Conservation (phyloP, 805 yeast genomes). For the Metschnikowia lachancei region DNA sequence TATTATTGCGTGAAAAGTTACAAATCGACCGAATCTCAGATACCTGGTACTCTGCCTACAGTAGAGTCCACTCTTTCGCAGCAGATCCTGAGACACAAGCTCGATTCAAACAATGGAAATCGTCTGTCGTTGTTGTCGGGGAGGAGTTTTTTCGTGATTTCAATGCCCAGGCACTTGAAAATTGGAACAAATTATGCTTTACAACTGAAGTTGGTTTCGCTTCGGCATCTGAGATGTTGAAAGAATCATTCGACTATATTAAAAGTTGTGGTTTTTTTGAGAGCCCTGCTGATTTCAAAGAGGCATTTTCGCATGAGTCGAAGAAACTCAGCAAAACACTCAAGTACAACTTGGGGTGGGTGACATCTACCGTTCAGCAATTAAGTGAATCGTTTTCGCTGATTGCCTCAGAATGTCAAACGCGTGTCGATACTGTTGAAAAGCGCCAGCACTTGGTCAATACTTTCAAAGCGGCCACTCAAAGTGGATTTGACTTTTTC, state of each 20-base stretch:
- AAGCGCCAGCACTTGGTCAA: constrained; percentile 4
- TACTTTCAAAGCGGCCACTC: background rate
- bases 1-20: background rate
- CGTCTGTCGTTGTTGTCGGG: background rate
- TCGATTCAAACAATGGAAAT: background rate
- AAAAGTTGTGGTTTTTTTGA: background rate
- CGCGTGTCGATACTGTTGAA: background rate
- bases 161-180: background rate
- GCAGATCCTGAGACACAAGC: background rate
- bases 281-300: background rate
- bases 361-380: background rate
- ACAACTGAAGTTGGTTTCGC: background rate
- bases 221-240: background rate
- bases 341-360: background rate
- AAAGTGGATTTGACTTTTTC: background rate
- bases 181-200: background rate
- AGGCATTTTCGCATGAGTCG: background rate
- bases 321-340: background rate
- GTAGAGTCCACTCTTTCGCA: background rate
- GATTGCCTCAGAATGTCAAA: constrained; percentile 5
- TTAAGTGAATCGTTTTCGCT: background rate
- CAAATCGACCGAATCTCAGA: background rate
- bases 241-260: background rate
- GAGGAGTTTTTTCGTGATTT: background rate
- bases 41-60: background rate